Base-by-base conservation (phyloP, 2,329 filamentous ascomycete species). In the Lojkania enalia region DNA sequence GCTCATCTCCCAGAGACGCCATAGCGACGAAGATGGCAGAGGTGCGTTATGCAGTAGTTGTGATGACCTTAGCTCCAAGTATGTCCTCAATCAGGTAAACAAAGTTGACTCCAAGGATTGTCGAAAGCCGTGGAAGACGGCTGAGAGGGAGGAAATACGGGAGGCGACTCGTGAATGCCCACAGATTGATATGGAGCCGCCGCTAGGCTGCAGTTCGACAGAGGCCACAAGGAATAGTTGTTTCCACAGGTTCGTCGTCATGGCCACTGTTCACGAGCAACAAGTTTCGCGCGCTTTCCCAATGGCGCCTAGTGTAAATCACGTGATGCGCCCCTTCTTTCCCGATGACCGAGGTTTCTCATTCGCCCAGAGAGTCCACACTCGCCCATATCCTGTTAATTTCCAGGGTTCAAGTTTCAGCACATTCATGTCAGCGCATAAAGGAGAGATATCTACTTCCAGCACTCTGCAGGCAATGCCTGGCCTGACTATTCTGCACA, bases 1-100 rank as follows among this genome's bases (percentile, higher is more conserved):
- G 79, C 74, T 99, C 91, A 74, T 99, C 94, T 68, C 94, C 92
- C 64, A 99, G 85, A 66, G 92, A 85, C 69, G 94, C 88, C 94
- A 97, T 99, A 37, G 41, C 39, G 38, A 39, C 25, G 46, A 51
- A 53, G 65, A 48, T 60, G 58, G 55, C 49, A 23, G 46, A 49
- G 43, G 40, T 51, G 49, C 54, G 49, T 39, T 39, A 51, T 50
- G 46, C 40, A 44, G 43, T 50, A 43, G 50, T 57, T 52, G 48
- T 58, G 48, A 52, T 46, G 52, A 51, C 48, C 52, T 46, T 52
- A 54, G 48, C 47, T 52, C 46, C n/a, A n/a, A n/a, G 23, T 27
- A 7, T 9, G 53, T 53, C 35, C 47, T 57, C 49, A 51, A 49
- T 45, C 14, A 9, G 15, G 45, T 51, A 51, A 51, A 51, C 48